Evolutionary conservation across 2,329 filamentous ascomycete genomes (phyloP).

Genomic region (Trichoderma simmonsii): DNA sequence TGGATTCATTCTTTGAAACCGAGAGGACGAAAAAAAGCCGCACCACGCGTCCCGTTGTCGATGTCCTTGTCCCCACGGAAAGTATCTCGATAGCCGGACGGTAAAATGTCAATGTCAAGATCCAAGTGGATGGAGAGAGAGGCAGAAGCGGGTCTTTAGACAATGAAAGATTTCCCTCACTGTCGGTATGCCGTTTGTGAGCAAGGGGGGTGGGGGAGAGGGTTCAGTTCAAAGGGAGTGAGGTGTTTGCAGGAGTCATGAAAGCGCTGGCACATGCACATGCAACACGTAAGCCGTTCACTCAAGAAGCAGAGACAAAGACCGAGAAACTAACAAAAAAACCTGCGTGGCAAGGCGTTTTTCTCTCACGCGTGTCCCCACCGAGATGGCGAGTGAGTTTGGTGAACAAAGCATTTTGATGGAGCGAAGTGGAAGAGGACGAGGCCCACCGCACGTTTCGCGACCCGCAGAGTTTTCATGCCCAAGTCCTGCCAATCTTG

Average conservation of each 20-base stretch:
- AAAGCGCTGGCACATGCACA: not conserved
- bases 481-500: not conserved
- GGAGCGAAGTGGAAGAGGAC: not conserved
- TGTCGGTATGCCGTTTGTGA: not conserved
- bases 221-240: not conserved
- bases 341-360: conserved; percentile 9
- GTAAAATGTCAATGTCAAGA: conserved; percentile 6
- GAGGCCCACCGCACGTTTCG: conserved; percentile 10
- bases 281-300: not conserved
- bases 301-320: not conserved
- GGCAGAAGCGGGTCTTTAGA: conserved; percentile 6
- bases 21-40: not conserved
- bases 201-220: not conserved
- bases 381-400: conserved; percentile 12
- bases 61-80: not conserved
- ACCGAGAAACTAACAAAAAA: not conserved
- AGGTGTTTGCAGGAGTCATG: not conserved
- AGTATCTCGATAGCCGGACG: conserved; percentile 15
- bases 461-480: not conserved
- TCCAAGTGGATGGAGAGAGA: conserved; percentile 5
- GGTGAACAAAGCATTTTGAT: not conserved
- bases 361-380: not conserved
- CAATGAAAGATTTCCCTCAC: conserved; percentile 1
- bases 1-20: not conserved
- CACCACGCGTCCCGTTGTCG: not conserved